These are phyloP conservation scores for Amanita inopinata DNA, from an alignment of 768 basidiomycete species.

Conservation along the genomic window DNA sequence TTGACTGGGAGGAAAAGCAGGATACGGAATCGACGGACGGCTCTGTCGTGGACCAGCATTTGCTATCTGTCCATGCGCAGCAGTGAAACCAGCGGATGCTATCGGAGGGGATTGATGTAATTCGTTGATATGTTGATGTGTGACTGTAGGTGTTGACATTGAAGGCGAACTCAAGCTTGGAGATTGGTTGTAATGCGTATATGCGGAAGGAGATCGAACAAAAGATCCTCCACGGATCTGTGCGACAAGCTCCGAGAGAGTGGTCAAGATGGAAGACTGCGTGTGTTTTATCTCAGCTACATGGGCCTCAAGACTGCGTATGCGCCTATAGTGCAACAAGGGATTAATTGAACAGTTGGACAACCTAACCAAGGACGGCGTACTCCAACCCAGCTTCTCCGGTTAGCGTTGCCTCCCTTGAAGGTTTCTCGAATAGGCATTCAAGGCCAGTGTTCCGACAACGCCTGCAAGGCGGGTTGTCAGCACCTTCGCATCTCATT, in stretches of 20 bases:
- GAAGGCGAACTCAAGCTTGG: slow-evolving; percentile 57
- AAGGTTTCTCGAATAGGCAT: slow-evolving; percentile 93
- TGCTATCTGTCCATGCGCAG: slow-evolving; percentile 18
- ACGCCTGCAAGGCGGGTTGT: slow-evolving; percentile 92
- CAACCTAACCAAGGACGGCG: slow-evolving; percentile 21
- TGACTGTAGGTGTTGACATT: slow-evolving; percentile 38
- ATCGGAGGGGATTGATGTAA: slow-evolving; percentile 31
- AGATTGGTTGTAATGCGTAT: slow-evolving; percentile 49
- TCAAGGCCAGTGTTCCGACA: slow-evolving; percentile 85
- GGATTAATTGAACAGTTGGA: slow-evolving; percentile 13
- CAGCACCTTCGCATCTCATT: slow-evolving; percentile 95
- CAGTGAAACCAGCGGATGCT: slow-evolving; percentile 18
- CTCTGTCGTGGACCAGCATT: slow-evolving; percentile 13
- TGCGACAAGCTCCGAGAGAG: slow-evolving; percentile 69
- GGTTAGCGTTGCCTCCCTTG: slow-evolving; percentile 74
- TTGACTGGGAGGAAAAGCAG: slow-evolving; percentile 25
- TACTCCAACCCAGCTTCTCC: slow-evolving; percentile 88
- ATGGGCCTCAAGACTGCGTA: slow-evolving; percentile 79
- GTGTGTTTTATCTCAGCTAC: slow-evolving; percentile 74
- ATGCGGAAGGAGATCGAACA: slow-evolving; percentile 58
- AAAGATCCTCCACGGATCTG: slow-evolving; percentile 52
- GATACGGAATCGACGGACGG: slow-evolving; percentile 18
- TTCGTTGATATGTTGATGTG: slow-evolving; percentile 29
- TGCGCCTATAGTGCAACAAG: slow-evolving; percentile 48
- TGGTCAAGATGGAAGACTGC: slow-evolving; percentile 68